Percentiles rank a stretch among this genome's conserved stretches.
phyloP scores from a whole-genome alignment of 805 yeast genomes.

The Wickerhamiella parazyma region DNA sequence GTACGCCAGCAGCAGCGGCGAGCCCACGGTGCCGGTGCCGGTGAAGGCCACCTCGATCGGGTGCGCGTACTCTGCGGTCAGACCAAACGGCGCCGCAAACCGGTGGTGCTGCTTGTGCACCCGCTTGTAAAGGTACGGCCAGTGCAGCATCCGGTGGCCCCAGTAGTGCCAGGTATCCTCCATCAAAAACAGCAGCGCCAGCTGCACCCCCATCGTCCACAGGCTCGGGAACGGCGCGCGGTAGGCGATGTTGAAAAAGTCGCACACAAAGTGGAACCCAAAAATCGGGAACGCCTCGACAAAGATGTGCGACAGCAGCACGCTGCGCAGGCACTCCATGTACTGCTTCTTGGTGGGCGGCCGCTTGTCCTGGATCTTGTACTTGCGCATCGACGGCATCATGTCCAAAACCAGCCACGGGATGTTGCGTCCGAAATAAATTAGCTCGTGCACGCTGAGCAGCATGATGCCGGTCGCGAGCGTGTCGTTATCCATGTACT shows the following conservation, averaged over 20 bases:
- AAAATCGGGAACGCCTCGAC: conserved; percentile 95
- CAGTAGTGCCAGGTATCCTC: conserved; percentile 98
- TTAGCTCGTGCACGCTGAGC: conserved; percentile 68
- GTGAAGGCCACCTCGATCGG: conserved; percentile 83
- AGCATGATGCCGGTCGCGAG: conserved; percentile 85
- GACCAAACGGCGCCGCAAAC: conserved; percentile 95
- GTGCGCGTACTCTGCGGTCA: conserved; percentile 96
- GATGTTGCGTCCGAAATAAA: conserved; percentile 82
- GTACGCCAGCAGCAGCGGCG: conserved; percentile 75
- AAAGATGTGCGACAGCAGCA: conserved; percentile 70
- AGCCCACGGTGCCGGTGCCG: conserved; percentile 93
- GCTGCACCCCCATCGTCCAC: conserved; percentile 47
- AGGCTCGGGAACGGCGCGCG: conserved; percentile 74
- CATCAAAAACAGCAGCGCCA: conserved; percentile 61
- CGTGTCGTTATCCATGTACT: conserved; percentile 71
- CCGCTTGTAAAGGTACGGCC: conserved; percentile 69
- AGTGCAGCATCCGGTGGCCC: conserved; percentile 83
- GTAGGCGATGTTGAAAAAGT: conserved; percentile 59
- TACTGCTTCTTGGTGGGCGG: conserved; percentile 72
- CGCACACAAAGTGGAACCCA: conserved; percentile 91
- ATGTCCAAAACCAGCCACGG: conserved; percentile 87
- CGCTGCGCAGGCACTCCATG: conserved; percentile 82
- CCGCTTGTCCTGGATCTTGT: conserved; percentile 80
- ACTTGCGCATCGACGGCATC: conserved; percentile 72
- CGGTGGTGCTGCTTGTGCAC: conserved; percentile 97